phyloP scores from a whole-genome alignment of 495 filamentous ascomycete species.

The Neurospora sp. region DNA sequence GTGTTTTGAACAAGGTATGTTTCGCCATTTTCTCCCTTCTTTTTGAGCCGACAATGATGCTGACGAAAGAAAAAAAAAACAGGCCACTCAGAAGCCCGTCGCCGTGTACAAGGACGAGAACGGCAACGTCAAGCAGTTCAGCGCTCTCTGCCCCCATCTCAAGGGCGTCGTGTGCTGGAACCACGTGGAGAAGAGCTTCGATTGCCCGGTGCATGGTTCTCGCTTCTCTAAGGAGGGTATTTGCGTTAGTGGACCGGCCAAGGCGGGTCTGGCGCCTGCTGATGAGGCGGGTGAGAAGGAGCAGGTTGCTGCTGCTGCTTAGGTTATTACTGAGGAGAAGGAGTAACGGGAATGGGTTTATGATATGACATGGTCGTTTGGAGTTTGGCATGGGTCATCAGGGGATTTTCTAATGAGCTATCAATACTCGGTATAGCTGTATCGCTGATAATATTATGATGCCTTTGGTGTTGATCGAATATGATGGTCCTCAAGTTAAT shows the following conservation, averaged over 20 bases:
- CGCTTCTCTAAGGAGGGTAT: constrained; percentile 44
- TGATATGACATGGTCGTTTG: neutral
- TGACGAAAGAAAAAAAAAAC: neutral
- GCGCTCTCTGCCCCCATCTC: constrained; percentile 48
- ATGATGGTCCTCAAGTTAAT: no score
- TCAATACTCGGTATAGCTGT: no score
- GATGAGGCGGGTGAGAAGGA: constrained; percentile 11
- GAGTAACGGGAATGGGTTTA: no score
- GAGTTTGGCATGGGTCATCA: neutral
- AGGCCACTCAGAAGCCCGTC: constrained; percentile 28
- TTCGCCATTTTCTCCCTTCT: neutral
- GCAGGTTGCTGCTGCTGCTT: constrained; percentile 8
- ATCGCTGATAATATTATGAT: no score
- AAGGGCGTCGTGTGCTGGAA: constrained; percentile 50
- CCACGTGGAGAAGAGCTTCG: constrained; percentile 43
- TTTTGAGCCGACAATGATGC: neutral
- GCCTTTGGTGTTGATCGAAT: no score
- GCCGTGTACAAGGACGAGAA: constrained; percentile 49
- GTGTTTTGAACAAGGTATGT: constrained; percentile 38
- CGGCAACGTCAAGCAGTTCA: constrained; percentile 39
- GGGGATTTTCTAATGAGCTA: no score
- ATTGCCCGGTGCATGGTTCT: constrained; percentile 45
- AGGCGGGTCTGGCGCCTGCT: constrained; percentile 21
- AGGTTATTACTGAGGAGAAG: no score
- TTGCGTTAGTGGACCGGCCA: constrained; percentile 41